Percentiles rank a stretch among this genome's conserved stretches.
Evolutionary conservation across 1,139 yeast genomes (phyloP).

Genomic region (Pichia inconspicua): DNA sequence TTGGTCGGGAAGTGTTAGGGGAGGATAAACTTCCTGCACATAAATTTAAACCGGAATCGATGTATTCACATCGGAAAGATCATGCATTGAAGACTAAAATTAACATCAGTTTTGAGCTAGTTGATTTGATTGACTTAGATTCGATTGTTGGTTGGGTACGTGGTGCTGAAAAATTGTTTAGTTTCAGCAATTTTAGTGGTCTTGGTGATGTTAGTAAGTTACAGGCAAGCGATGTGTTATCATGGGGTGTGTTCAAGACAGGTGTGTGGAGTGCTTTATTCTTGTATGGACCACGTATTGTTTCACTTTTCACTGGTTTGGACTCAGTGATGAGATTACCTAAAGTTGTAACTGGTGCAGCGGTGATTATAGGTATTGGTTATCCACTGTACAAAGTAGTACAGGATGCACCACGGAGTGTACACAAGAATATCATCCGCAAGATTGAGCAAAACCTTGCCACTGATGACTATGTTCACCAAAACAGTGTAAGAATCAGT

Average conservation of each 20-base stretch:
- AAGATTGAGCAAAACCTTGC: constrained; percentile 59
- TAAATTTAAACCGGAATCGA: constrained; percentile 65
- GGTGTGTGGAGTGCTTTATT: constrained; percentile 21
- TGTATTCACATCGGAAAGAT: constrained; percentile 77
- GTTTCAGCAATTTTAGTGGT: constrained; percentile 2
- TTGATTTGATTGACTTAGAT: constrained; percentile 60
- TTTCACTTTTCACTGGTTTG: constrained; percentile 22
- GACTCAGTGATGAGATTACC: constrained; percentile 24
- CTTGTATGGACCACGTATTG: constrained; percentile 23
- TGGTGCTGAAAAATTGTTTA: constrained; percentile 7
- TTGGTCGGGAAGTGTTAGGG: constrained; percentile 54
- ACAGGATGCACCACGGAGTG: constrained; percentile 79
- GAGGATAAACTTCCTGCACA: constrained; percentile 50
- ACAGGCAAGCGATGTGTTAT: constrained; percentile 2
- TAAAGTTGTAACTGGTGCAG: constrained; percentile 29
- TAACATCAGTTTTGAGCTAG: constrained; percentile 48
- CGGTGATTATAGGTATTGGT: constrained; percentile 46
- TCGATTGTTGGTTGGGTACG: constrained; percentile 22
- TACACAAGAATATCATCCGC: constrained; percentile 73
- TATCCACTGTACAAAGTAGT: constrained; percentile 59
- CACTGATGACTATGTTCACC: constrained; percentile 66
- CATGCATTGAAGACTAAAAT: constrained; percentile 47
- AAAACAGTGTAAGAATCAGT: constrained; percentile 70
- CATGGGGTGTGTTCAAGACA: constrained; percentile 21
- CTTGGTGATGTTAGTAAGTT: constrained; percentile 2